These are phyloP conservation scores for Apiospora koreana DNA, from an alignment of 2,329 filamentous ascomycete genomes.

Conservation along the genomic window DNA sequence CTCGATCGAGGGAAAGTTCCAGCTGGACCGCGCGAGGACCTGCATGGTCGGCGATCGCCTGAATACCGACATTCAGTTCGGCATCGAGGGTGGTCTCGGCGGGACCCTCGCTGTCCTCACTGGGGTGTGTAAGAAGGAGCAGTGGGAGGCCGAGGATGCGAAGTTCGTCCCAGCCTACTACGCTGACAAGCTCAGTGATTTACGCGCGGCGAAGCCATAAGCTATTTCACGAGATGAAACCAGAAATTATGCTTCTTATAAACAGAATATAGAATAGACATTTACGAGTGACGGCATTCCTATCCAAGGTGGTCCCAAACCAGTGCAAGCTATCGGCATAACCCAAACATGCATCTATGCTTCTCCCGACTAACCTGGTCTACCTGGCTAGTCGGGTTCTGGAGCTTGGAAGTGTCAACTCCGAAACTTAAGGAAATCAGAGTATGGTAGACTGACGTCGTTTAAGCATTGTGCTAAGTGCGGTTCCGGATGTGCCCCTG, in stretches of 20 bases:
- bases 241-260: neutral
- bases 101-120: conserved; percentile 91
- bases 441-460: too few relatives aligned
- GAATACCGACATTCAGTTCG: conserved; percentile 96
- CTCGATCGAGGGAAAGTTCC: conserved; percentile 93
- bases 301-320: neutral
- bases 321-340: neutral
- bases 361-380: neutral
- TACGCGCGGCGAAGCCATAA: conserved; percentile 44
- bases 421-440: too few relatives aligned
- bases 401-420: neutral
- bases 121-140: conserved; percentile 82
- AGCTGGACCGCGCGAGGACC: conserved; percentile 77
- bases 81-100: conserved; percentile 84
- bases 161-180: conserved; percentile 78
- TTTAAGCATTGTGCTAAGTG: neutral
- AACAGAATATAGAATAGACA: conserved; percentile 2
- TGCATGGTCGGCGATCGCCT: conserved; percentile 96
- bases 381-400: neutral
- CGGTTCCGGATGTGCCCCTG: neutral
- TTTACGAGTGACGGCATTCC: neutral
- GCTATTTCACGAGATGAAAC: neutral
- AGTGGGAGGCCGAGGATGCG: conserved; percentile 72
- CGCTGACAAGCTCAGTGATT: conserved; percentile 80
- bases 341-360: neutral